Evolutionary conservation across 2,329 filamentous ascomycete species (phyloP), one percentile per base, ranked within the genome.

Genomic region (Colletotrichum sp.): DNA sequence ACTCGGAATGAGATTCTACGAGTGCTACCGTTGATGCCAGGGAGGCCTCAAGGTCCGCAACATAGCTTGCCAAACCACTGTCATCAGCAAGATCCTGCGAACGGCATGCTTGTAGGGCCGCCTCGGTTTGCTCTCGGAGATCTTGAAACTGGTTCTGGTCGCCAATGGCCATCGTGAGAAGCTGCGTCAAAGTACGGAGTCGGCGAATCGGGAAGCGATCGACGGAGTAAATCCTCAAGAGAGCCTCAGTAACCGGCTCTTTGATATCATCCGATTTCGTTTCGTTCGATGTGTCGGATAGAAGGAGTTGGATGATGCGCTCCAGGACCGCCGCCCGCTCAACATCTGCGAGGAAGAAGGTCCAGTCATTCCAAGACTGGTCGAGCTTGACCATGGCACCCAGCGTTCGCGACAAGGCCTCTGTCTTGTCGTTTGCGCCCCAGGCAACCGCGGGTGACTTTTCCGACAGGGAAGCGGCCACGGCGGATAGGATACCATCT

Each of bases 321-420:
- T 94, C 92, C 21, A 94, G 84, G 2, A 91, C 89, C 4, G 91
- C 90, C 10, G 88, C 89, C 75, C 89, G 90, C 82, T 90, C 90
- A 7, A 82, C 78, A 60, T 88, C 90, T 1, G 87, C 83, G 8
- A 93, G 81, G 59, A 89, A 86, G 71, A 88, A 88, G 3, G 89
- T 89, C 88, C 90, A 90, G 69, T 93, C 90, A 59, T 89, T 87
- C 80, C 85, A 89, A n/a, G 87, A 89, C 69, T 86, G 86, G 72
- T 90, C 90, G 18, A 93, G 86, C 77, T 92, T 92, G 32, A 92
- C 87, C 67, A 94, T 88, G 6, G 90, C 89, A 26, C 89, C 88
- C 16, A 94, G 83, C 0, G 92, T 89, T 44, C 93, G 89, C 9
- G 89, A 92, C 10, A 95, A 85, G 4, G 87, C 84, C 68, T 88